These are phyloP conservation scores for Dothideomycetidae sp. DNA, from an alignment of 2,329 filamentous ascomycete species.

Conservation along the genomic window DNA sequence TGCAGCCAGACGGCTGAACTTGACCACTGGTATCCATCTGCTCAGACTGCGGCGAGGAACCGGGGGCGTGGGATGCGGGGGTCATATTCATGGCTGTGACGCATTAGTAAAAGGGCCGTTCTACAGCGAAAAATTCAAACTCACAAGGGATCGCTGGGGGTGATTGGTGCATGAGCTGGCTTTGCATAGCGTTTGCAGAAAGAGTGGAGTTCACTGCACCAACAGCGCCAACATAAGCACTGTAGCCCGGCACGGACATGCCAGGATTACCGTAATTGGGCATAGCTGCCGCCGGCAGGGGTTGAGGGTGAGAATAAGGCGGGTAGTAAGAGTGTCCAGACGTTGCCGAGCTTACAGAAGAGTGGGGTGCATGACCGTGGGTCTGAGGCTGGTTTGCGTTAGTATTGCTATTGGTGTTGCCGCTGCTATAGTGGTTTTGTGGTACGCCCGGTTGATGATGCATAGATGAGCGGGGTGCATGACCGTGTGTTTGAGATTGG, in stretches of 20 bases:
- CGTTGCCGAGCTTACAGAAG: conserved; percentile 6
- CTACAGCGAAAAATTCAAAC: too few relatives aligned
- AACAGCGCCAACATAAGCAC: background rate
- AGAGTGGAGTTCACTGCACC: conserved; percentile 9
- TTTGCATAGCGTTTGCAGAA: background rate
- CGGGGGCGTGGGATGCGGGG: background rate
- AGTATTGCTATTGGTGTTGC: too few relatives aligned
- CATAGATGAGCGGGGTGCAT: conserved; percentile 7
- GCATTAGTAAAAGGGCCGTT: too few relatives aligned
- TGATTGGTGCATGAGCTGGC: background rate
- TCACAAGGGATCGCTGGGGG: background rate
- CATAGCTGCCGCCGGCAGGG: conserved; percentile 1
- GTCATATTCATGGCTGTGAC: background rate
- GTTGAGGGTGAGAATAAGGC: conserved; percentile 1
- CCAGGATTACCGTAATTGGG: background rate
- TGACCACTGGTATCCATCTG: conserved; percentile 73
- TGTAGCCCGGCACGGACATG: conserved; percentile 6
- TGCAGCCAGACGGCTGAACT: conserved; percentile 82
- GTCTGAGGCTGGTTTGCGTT: too few relatives aligned
- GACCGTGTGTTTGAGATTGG: conserved; percentile 5
- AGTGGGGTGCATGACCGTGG: conserved; percentile 5
- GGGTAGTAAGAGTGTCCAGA: conserved; percentile 6
- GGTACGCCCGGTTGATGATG: conserved; percentile 3
- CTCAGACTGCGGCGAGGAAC: conserved; percentile 26
- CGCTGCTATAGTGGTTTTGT: background rate